Percentiles rank a stretch among this genome's conserved stretches.
Conservation (phyloP, 2,329 filamentous ascomycete species). For the Xylariaceae sp. region DNA sequence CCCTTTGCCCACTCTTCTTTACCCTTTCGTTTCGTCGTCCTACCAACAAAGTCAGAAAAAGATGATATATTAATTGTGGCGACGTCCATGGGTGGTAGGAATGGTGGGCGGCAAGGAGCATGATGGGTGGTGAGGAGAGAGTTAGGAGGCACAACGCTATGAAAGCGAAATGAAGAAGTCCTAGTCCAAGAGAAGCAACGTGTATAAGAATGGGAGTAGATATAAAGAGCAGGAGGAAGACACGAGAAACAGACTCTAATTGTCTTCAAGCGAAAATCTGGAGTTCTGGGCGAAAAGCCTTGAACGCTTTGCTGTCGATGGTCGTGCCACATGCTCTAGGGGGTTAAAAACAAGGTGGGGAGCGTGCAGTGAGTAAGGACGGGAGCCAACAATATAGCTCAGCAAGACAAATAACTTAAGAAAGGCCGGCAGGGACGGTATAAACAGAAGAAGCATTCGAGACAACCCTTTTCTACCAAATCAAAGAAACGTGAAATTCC, state of each 20-base stretch:
- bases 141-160: constrained; percentile 6
- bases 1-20: not conserved
- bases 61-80: not conserved
- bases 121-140: constrained; percentile 3
- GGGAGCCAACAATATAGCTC: not conserved
- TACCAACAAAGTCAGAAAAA: constrained; percentile 1
- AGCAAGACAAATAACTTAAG: not conserved
- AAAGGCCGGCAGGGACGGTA: not conserved
- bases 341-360: not conserved
- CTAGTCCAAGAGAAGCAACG: not conserved
- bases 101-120: constrained; percentile 4
- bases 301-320: not conserved
- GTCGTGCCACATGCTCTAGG: not conserved
- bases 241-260: not conserved
- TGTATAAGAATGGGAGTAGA: not conserved
- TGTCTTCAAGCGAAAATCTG: not conserved
- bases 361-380: no score
- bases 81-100: not conserved
- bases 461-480: no score
- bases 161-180: constrained; percentile 2
- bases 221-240: not conserved
- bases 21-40: not conserved
- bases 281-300: not conserved
- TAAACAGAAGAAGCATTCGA: not conserved
- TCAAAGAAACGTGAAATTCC: no score